Evolutionary conservation across 768 basidiomycete species (phyloP), one percentile per base, ranked within the genome.

Genomic region (Favolaschia claudopus): DNA sequence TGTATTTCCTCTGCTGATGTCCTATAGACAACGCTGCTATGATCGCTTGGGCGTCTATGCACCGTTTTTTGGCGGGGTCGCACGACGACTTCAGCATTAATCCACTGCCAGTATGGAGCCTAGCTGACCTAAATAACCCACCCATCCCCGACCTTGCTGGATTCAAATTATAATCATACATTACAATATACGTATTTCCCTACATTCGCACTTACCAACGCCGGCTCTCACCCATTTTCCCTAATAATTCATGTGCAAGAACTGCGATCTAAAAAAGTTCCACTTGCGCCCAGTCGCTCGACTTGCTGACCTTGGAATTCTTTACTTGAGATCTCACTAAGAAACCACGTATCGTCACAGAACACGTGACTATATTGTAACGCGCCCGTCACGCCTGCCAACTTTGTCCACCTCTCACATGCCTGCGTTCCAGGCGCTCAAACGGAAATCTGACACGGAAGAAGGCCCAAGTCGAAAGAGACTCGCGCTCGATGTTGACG

Each of bases 41-140:
- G 96, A 92, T 98, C 64, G 96, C 85, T 2, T 96, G 91, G 92
- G 91, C 95, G 4, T 89, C 92, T 0, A 89, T 96, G 83, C 76
- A 89, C 65, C 85, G 95, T 13, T 91, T 97, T 60, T 78, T 89
- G 24, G 76, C 76, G 1, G 77, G 77, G 4, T 86, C 89, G 55
- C 74, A 81, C 39, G 89, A 89, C 65, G 77, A 82, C 8, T 93
- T 89, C 62, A 77, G 80, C 22, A 78, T 91, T 14, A 82, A 82
- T 20, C 74, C 89, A 7, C 76, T 81, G 29, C 76, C 91, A 15
- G 89, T 88, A 69, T 99, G 96, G 96, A 85, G 81, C 48, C 84
- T 96, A 17, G 89, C 93, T 65, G 85, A 89, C 12, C 24, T 72
- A 14, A 28, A 32, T 12, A 55, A 55, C 36, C 56, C 60, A 13